Evolutionary conservation across 176 grass and related monocot species (phyloP).

Genomic region (Stipa capillata): DNA sequence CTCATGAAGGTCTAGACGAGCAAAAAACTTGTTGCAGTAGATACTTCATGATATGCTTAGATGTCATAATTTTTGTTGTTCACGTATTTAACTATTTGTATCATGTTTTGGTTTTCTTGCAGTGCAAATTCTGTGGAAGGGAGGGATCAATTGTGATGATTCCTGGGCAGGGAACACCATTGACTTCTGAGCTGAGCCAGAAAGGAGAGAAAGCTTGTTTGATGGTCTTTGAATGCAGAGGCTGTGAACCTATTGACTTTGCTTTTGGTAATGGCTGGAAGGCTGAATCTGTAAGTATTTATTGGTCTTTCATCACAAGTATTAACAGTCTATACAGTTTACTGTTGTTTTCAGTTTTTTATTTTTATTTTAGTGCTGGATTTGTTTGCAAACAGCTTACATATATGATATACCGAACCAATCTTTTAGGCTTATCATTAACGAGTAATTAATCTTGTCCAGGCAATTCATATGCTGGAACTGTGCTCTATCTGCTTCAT

Average conservation of each 20-base stretch:
- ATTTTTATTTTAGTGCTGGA: neutral
- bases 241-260: conserved; percentile 80
- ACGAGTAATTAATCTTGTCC: neutral
- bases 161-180: conserved; percentile 72
- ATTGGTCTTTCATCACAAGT: conserved; percentile 1
- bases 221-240: conserved; percentile 94
- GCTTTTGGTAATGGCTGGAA: conserved; percentile 76
- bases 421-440: neutral
- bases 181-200: conserved; percentile 57
- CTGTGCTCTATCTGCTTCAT: neutral
- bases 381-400: neutral
- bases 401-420: neutral
- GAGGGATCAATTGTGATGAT: conserved; percentile 85
- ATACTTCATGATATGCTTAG: neutral
- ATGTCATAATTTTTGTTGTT: too few species aligned
- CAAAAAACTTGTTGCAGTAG: neutral
- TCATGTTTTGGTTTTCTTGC: conserved; percentile 37
- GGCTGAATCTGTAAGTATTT: conserved; percentile 73
- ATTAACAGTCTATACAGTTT: neutral
- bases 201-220: conserved; percentile 40
- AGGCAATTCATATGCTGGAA: neutral
- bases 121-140: conserved; percentile 95
- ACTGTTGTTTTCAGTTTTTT: neutral
- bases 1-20: neutral
- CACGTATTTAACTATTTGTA: too few species aligned